Conservation (phyloP, 179 eudicot genomes). For the Silene vulgaris region DNA sequence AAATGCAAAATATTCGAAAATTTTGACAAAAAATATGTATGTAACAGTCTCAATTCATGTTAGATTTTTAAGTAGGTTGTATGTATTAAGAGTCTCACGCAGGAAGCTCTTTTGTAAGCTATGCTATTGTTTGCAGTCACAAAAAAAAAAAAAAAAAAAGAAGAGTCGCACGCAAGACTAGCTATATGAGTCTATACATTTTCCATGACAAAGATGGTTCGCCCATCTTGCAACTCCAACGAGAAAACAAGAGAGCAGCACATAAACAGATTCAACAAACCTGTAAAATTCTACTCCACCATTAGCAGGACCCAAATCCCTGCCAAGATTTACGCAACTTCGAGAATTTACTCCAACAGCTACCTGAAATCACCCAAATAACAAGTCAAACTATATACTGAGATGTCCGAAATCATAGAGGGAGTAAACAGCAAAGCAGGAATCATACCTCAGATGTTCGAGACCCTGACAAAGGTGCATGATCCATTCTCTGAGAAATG, state of each 20-base stretch:
- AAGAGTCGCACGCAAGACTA: no score
- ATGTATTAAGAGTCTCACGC: no score
- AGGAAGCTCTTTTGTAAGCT: no score
- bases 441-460: conserved; percentile 41
- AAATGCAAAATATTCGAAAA: no score
- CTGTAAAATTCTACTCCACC: conserved; percentile 59
- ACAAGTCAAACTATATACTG: conserved; percentile 11
- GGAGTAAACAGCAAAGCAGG: conserved; percentile 11
- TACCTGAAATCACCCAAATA: conserved; percentile 21
- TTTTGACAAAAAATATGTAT: no score
- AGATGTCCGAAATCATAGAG: not conserved
- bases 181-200: no score
- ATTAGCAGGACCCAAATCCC: conserved; percentile 38
- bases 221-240: not conserved
- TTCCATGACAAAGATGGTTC: no score
- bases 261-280: conserved; percentile 29
- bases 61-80: no score
- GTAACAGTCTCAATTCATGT: no score
- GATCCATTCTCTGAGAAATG: conserved; percentile 33
- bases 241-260: not conserved
- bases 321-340: conserved; percentile 30
- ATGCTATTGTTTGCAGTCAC: no score
- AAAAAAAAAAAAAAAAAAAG: no score
- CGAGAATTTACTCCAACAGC: conserved; percentile 24
- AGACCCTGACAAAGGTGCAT: conserved; percentile 32